Conservation (phyloP, 176 grass and related monocot genomes). For the Carex cristatella region DNA sequence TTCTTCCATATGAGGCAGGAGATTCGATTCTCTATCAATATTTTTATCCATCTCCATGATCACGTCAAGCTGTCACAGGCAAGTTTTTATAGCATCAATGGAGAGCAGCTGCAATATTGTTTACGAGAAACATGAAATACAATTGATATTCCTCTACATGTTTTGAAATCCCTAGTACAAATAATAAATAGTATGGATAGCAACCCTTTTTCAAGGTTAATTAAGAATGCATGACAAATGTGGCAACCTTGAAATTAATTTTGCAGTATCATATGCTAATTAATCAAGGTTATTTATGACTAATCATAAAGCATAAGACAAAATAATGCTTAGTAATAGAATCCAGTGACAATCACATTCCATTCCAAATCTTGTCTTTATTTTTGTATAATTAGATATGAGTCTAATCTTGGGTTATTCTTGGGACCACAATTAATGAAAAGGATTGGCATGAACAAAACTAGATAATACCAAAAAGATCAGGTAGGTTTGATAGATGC, state of each 20-base stretch:
- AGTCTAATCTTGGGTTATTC: conserved; percentile 5
- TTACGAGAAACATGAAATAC: not conserved
- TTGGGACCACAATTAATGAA: conserved; percentile 15
- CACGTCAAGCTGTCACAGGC: no score
- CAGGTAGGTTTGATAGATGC: conserved; percentile 11
- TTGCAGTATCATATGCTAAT: not conserved
- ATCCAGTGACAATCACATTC: conserved; percentile 12
- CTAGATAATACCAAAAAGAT: conserved; percentile 8
- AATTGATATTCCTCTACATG: not conserved
- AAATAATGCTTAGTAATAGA: conserved; percentile 2
- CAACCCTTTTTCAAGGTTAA: not conserved
- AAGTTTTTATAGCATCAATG: not conserved
- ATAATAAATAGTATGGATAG: not conserved
- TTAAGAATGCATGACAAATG: not conserved
- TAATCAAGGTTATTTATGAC: not conserved
- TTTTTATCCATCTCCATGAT: no score
- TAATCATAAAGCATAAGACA: conserved; percentile 21
- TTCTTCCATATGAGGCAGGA: no score
- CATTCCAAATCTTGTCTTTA: conserved; percentile 7
- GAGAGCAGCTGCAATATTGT: not conserved
- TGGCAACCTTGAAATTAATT: not conserved
- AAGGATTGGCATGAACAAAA: not conserved
- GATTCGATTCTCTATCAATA: no score
- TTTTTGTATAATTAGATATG: conserved; percentile 6
- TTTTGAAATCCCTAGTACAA: not conserved